Base-by-base conservation (phyloP, 495 filamentous ascomycete genomes). In the Thermochaetoides thermophila region DNA sequence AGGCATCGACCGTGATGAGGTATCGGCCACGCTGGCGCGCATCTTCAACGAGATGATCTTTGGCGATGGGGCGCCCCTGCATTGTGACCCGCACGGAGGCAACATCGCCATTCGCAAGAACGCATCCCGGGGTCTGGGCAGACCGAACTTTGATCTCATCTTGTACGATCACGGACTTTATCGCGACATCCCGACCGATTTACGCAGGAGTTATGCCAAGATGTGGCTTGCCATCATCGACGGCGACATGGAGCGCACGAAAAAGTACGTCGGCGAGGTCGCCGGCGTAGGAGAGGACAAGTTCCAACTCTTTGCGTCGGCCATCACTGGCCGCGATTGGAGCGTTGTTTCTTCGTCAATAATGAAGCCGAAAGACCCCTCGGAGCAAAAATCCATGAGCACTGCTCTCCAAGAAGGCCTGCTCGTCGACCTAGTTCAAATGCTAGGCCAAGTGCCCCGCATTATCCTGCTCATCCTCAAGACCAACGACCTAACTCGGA, bases 21-120 rank as follows among this genome's bases (percentile, higher is more conserved):
- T 99, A 16, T 91, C 86, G 5, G 89, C 91, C 0, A 79, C 87
- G 0, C 59, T 99, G 4, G 78, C 87, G 2, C 74, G 76, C 29
- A 86, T 95, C 35, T 99, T 99, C 68, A 99, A 99, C 61, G 86
- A 94, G 53, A 99, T 99, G 91, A 93, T 99, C 37, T 99, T 99
- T 45, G 87, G 89, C 18, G 73, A 76, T 29, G 63, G 77, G 39
- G 86, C 89, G 2, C 82, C 87, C 0, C 63, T 99, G 21, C 91
- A 99, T 59, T 99, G 91, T 54, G 91, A 99, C 49, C 91, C 91
- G 3, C 91, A 99, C 48, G 89, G 86, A 34, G 91, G 91, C 19
- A 99, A 99, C 52, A 82, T 96, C 18, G 89, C 91, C 17, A 84
- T 99, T 39, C 74, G 89, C 17, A 71, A 74, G 45, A 86, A 84